Evolutionary conservation across 2,329 filamentous ascomycete species (phyloP).

Genomic region (Colletotrichum paranaense): DNA sequence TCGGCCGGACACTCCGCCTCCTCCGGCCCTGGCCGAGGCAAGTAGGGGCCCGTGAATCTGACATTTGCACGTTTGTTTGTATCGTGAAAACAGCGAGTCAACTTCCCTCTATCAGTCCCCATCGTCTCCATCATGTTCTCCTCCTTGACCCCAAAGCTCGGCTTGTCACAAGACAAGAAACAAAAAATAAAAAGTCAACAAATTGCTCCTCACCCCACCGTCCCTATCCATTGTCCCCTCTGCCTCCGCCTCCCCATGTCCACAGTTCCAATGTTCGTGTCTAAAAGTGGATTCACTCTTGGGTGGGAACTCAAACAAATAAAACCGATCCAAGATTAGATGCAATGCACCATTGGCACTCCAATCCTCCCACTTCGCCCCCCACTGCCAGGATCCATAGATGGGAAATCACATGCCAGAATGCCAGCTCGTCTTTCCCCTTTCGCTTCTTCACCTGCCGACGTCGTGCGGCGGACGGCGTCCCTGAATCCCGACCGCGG

Average conservation of each 20-base stretch:
- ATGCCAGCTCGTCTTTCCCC: neutral
- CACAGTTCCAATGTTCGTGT: neutral
- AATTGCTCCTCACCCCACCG: constrained; percentile 1
- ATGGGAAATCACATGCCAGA: constrained; percentile 32
- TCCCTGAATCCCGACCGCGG: neutral
- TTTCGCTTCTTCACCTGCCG: constrained; percentile 7
- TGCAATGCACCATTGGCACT: constrained; percentile 4
- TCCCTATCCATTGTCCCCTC: neutral
- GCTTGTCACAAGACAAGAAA: constrained; percentile 9
- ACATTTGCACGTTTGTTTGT: neutral
- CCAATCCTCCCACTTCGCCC: neutral
- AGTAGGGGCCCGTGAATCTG: neutral
- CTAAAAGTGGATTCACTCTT: constrained; percentile 2
- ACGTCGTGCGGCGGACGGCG: too few relatives aligned
- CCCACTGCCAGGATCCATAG: neutral
- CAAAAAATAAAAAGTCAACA: constrained; percentile 12
- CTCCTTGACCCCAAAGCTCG: constrained; percentile 6
- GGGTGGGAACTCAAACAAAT: constrained; percentile 3
- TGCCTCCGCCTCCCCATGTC: neutral
- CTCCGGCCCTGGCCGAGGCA: constrained; percentile 30
- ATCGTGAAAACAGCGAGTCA: neutral
- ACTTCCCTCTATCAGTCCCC: neutral
- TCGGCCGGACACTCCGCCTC: constrained; percentile 30
- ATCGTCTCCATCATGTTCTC: neutral
- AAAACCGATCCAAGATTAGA: constrained; percentile 7